Conservation (phyloP, 768 basidiomycete species). For the Russula sp. region DNA sequence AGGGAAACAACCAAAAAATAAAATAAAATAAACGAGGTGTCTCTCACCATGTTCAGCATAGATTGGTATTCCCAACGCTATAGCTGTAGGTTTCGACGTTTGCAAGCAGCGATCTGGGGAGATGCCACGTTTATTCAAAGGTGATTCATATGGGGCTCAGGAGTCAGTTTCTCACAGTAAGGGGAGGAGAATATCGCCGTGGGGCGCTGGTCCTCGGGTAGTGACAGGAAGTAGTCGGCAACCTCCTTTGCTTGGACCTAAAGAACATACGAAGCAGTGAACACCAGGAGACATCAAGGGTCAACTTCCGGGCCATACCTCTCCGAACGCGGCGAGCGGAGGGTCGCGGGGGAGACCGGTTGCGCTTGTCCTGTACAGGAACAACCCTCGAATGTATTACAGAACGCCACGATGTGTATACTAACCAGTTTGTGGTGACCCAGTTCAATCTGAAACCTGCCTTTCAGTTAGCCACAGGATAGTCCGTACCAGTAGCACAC, state of each 20-base stretch:
- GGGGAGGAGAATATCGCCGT: constrained; percentile 82
- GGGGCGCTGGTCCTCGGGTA: constrained; percentile 62
- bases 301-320: constrained; percentile 35
- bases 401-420: not conserved
- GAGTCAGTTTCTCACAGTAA: constrained; percentile 49
- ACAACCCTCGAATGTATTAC: not conserved
- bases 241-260: constrained; percentile 72
- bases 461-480: constrained; percentile 10
- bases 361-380: constrained; percentile 46
- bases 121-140: not conserved
- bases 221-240: constrained; percentile 52
- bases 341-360: constrained; percentile 71
- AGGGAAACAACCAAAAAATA: too few relatives aligned
- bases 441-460: constrained; percentile 74
- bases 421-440: constrained; percentile 60
- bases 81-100: constrained; percentile 61
- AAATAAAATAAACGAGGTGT: not conserved
- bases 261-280: not conserved
- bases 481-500: not conserved
- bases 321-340: constrained; percentile 66
- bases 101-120: constrained; percentile 78
- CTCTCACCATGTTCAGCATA: constrained; percentile 70
- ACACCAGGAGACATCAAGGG: not conserved
- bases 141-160: not conserved
- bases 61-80: constrained; percentile 58